Conservation (phyloP, 441 rosid species). For the Pelargonium cotyledonis region DNA sequence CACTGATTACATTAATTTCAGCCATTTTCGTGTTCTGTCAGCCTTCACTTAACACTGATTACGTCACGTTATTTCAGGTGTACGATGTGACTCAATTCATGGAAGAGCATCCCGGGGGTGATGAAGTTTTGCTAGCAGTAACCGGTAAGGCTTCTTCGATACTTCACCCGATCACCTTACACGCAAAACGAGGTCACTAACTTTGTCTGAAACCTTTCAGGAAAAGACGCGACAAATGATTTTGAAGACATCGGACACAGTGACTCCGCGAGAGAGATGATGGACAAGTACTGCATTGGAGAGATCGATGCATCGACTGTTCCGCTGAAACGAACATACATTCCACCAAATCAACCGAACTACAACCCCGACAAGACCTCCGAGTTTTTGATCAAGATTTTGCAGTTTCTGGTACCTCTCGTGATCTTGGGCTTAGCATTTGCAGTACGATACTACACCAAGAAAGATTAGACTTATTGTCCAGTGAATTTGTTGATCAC, state of each 20-base stretch:
- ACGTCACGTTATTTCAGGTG: slow-evolving; percentile 37
- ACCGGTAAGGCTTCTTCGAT: slow-evolving; percentile 38
- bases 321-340: slow-evolving; percentile 42
- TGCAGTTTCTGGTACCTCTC: slow-evolving; percentile 79
- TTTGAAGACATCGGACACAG: slow-evolving; percentile 97
- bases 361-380: slow-evolving; percentile 53
- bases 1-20: too few relatives aligned
- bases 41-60: too few relatives aligned
- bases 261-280: slow-evolving; percentile 72
- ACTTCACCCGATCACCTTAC: neutral
- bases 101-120: slow-evolving; percentile 99
- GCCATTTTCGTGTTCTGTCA: too few relatives aligned
- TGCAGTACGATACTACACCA: slow-evolving; percentile 58
- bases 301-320: slow-evolving; percentile 55
- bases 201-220: slow-evolving; percentile 28
- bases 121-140: slow-evolving; percentile 74
- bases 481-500: too few relatives aligned
- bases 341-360: slow-evolving; percentile 40
- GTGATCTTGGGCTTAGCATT: slow-evolving; percentile 71
- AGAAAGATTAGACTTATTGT: slow-evolving; percentile 41
- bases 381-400: slow-evolving; percentile 55
- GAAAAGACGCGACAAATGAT: slow-evolving; percentile 82
- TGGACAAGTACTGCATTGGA: slow-evolving; percentile 67
- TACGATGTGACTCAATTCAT: slow-evolving; percentile 84
- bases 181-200: neutral